phyloP scores from a whole-genome alignment of 371 early-diverging fungal species.

The Catenaria anguillulae region DNA sequence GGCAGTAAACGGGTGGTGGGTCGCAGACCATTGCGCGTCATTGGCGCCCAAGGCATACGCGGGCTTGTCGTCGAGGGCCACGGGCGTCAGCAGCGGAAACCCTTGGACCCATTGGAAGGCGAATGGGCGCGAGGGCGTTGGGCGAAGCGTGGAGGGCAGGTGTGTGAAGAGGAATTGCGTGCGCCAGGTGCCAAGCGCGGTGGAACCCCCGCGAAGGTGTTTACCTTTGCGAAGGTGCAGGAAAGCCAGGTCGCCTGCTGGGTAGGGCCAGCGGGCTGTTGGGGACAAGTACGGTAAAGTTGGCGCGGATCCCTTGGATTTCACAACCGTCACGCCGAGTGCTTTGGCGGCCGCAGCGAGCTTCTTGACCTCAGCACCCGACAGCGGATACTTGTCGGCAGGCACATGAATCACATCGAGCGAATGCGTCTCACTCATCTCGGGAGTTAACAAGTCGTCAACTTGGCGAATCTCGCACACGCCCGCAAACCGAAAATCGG shows the following conservation, averaged over 20 bases:
- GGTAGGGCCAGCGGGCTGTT: no score
- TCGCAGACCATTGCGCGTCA: constrained; percentile 31
- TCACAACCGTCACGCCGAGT: no score
- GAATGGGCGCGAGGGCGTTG: constrained; percentile 18
- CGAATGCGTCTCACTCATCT: constrained; percentile 2
- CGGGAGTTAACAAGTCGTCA: constrained; percentile 5
- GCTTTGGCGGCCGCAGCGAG: no score
- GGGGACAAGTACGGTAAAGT: no score
- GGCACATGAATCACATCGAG: neutral
- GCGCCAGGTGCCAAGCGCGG: neutral
- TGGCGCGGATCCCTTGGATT: no score
- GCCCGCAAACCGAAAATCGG: constrained; percentile 57
- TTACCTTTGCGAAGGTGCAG: no score
- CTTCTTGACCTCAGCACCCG: no score
- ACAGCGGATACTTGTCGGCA: no score
- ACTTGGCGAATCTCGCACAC: no score
- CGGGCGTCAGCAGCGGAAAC: constrained; percentile 73
- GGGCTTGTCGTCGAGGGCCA: constrained; percentile 18
- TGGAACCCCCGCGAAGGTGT: neutral
- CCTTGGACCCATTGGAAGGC: constrained; percentile 77
- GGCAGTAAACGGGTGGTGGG: constrained; percentile 88
- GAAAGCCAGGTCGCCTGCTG: no score
- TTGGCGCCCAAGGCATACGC: neutral
- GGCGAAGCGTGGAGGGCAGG: neutral
- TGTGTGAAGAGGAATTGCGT: neutral